Evolutionary conservation across 2,329 filamentous ascomycete genomes (phyloP).

Genomic region (Fusarium piperis): DNA sequence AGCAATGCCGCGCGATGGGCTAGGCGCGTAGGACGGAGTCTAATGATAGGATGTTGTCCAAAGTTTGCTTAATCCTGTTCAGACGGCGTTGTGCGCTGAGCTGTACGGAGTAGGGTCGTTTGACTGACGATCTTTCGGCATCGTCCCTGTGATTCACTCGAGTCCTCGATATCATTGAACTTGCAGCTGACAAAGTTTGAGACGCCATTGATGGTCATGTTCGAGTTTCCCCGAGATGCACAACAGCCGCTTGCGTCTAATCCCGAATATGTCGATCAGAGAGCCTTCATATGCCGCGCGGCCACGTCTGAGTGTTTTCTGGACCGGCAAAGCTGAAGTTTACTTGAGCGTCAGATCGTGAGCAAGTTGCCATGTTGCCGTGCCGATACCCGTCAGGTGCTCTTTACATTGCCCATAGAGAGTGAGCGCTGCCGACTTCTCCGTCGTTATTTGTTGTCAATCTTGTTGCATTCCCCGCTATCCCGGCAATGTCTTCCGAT

Average conservation of each 20-base stretch:
- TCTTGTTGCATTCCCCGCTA: constrained; percentile 25
- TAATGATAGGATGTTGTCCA: neutral
- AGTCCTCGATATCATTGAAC: neutral
- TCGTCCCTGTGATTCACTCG: neutral
- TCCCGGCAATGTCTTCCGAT: constrained; percentile 6
- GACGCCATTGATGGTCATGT: neutral
- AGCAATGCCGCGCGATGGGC: neutral
- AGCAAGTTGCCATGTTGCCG: neutral
- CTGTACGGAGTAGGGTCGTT: neutral
- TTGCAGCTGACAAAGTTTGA: neutral
- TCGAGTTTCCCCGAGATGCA: neutral
- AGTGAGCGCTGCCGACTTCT: neutral
- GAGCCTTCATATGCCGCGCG: neutral
- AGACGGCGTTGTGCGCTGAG: constrained; percentile 5
- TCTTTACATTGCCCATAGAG: neutral
- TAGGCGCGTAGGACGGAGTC: neutral
- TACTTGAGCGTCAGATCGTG: neutral
- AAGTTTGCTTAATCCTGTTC: neutral
- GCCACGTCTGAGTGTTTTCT: neutral
- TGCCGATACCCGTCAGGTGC: constrained; percentile 1
- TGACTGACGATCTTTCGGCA: neutral
- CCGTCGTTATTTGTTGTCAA: constrained; percentile 1
- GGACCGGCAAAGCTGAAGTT: constrained; percentile 1
- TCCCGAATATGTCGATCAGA: neutral
- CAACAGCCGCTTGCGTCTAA: constrained; percentile 9